These are phyloP conservation scores for Vaccinium corymbosum DNA, from an alignment of 148 eudicot species.

Conservation along the genomic window DNA sequence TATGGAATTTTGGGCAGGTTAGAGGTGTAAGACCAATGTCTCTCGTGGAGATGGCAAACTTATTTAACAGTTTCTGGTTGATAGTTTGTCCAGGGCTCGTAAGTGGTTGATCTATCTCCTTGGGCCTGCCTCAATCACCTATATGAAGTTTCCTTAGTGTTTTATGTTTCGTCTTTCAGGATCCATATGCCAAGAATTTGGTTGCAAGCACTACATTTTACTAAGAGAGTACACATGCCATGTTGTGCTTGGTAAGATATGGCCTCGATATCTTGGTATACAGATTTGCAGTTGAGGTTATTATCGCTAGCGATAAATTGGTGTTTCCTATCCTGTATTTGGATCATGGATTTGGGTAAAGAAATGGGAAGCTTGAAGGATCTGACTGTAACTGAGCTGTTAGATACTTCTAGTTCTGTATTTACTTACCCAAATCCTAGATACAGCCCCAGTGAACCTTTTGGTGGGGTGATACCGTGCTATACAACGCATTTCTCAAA, in stretches of 20 bases:
- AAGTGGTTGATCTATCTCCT: conserved; percentile 34
- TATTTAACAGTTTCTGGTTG: conserved; percentile 59
- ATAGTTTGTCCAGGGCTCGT: conserved; percentile 82
- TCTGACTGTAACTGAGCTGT: not conserved
- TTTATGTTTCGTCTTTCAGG: conserved; percentile 43
- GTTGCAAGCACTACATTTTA: conserved; percentile 85
- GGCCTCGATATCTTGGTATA: not conserved
- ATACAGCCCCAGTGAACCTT: not conserved
- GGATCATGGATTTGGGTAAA: not conserved
- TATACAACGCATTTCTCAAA: not conserved
- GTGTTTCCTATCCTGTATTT: not conserved
- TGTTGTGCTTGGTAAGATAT: conserved; percentile 79
- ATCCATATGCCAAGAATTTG: conserved; percentile 90
- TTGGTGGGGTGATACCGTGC: not conserved
- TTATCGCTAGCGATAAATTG: not conserved
- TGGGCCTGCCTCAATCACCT: conserved; percentile 13
- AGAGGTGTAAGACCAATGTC: conserved; percentile 95
- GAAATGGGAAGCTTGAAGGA: not conserved
- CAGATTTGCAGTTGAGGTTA: not conserved
- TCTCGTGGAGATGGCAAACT: conserved; percentile 75
- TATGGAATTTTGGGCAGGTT: conserved; percentile 45
- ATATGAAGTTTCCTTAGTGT: not conserved
- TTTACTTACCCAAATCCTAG: not conserved
- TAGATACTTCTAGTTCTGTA: not conserved
- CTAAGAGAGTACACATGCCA: conserved; percentile 87